A percentile compares a stretch with the other conserved stretches of the same genome.
phyloP scores from a whole-genome alignment of 1,284 basidiomycete genomes.

The Golubevia pallescens region DNA sequence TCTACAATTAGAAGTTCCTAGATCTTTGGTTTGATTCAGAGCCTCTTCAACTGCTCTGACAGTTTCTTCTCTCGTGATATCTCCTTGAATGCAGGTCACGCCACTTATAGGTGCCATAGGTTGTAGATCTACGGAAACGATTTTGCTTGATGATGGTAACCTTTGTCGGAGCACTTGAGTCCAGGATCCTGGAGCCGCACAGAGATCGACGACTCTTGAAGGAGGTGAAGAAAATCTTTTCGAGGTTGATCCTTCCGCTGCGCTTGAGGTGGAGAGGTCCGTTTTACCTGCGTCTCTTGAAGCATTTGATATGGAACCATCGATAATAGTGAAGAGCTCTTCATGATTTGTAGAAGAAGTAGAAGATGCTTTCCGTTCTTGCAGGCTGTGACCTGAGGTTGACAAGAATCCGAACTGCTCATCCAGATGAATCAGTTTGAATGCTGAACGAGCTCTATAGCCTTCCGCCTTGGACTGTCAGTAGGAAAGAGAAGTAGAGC shows the following conservation, averaged over 20 bases:
- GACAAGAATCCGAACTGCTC: constrained; percentile 53
- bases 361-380: too few species aligned
- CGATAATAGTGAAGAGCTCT: too few species aligned
- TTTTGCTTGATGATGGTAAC: constrained; percentile 25
- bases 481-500: background rate
- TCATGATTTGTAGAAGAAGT: too few species aligned
- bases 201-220: constrained; percentile 48
- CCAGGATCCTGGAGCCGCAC: constrained; percentile 60
- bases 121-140: constrained; percentile 59
- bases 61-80: constrained; percentile 49
- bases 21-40: constrained; percentile 11
- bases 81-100: constrained; percentile 55
- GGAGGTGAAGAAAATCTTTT: constrained; percentile 1
- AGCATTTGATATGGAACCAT: too few species aligned
- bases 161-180: constrained; percentile 51
- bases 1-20: constrained; percentile 10
- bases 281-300: too few species aligned
- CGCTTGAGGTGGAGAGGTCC: too few species aligned
- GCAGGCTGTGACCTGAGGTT: background rate
- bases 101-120: constrained; percentile 55
- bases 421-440: constrained; percentile 60
- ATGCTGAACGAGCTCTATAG: constrained; percentile 58
- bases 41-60: constrained; percentile 37
- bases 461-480: constrained; percentile 49
- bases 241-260: too few species aligned